These are phyloP conservation scores for Psilocybe sp. DNA, from an alignment of 768 basidiomycete genomes.

Conservation along the genomic window DNA sequence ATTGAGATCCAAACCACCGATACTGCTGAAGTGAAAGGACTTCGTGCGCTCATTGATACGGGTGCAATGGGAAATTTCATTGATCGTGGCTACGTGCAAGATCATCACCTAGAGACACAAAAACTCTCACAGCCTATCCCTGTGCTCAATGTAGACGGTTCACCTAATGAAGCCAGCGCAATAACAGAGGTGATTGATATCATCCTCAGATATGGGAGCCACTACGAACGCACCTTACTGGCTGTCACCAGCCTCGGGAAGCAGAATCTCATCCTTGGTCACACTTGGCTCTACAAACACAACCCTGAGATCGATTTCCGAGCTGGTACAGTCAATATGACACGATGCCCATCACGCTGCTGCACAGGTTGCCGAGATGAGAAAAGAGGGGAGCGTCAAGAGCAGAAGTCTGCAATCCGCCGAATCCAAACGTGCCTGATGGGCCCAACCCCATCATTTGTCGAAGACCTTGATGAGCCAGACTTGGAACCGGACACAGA, in stretches of 20 bases:
- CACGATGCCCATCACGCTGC: slow-evolving; percentile 15
- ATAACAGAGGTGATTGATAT: slow-evolving; percentile 17
- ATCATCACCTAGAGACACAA: slow-evolving; percentile 4
- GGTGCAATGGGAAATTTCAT: slow-evolving; percentile 12
- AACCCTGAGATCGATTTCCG: slow-evolving; percentile 22
- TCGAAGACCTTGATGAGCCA: background rate
- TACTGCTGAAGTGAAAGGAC: slow-evolving; percentile 1
- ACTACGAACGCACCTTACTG: slow-evolving; percentile 15
- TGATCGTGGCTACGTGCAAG: slow-evolving; percentile 3
- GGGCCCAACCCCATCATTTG: background rate
- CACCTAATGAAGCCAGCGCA: slow-evolving; percentile 18
- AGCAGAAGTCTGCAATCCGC: background rate
- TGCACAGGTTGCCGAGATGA: slow-evolving; percentile 2
- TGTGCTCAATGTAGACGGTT: slow-evolving; percentile 22
- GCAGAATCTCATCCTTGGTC: slow-evolving; percentile 18
- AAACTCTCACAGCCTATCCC: slow-evolving; percentile 7
- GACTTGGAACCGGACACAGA: background rate
- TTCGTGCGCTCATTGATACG: slow-evolving; percentile 12
- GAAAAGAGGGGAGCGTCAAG: background rate
- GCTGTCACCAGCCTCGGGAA: slow-evolving; percentile 18
- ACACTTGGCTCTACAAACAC: slow-evolving; percentile 22
- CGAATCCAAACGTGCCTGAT: background rate
- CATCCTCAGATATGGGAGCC: slow-evolving; percentile 13
- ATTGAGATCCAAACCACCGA: slow-evolving; percentile 2
- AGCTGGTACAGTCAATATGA: slow-evolving; percentile 16